Evolutionary conservation across 352 stramenopile genomes (phyloP).

Genomic region (Phytophthora hibernalis): DNA sequence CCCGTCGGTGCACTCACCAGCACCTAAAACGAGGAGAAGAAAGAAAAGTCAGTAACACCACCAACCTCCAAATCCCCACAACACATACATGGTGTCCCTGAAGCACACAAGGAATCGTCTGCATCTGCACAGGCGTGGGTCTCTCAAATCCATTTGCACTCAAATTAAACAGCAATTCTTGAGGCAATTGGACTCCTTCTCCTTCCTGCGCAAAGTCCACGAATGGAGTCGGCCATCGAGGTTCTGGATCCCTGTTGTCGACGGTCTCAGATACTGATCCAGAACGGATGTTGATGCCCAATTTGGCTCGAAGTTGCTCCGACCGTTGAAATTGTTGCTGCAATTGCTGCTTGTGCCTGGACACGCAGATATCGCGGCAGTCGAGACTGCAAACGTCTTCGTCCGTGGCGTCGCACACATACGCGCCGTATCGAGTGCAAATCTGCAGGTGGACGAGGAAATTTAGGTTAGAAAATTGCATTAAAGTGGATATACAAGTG

Average conservation of each 20-base stretch:
- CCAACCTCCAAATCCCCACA: background rate
- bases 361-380: conserved; percentile 61
- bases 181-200: conserved; percentile 29
- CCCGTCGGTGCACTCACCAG: conserved; percentile 69
- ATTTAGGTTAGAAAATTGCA: conserved; percentile 1
- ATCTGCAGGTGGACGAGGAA: conserved; percentile 33
- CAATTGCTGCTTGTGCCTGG: conserved; percentile 12
- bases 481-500: background rate
- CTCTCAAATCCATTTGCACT: conserved; percentile 36
- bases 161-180: conserved; percentile 53
- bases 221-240: conserved; percentile 15
- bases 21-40: conserved; percentile 42
- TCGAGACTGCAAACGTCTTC: conserved; percentile 88
- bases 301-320: conserved; percentile 34
- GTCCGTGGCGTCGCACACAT: conserved; percentile 83
- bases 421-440: conserved; percentile 78
- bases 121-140: conserved; percentile 82
- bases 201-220: conserved; percentile 43
- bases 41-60: background rate
- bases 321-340: conserved; percentile 11
- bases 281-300: conserved; percentile 41
- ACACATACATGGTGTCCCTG: conserved; percentile 48
- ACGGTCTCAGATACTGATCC: background rate
- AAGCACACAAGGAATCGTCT: conserved; percentile 63
- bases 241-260: background rate